Evolutionary conservation across 148 eudicot genomes (phyloP).

Genomic region (Spergularia bocconei): DNA sequence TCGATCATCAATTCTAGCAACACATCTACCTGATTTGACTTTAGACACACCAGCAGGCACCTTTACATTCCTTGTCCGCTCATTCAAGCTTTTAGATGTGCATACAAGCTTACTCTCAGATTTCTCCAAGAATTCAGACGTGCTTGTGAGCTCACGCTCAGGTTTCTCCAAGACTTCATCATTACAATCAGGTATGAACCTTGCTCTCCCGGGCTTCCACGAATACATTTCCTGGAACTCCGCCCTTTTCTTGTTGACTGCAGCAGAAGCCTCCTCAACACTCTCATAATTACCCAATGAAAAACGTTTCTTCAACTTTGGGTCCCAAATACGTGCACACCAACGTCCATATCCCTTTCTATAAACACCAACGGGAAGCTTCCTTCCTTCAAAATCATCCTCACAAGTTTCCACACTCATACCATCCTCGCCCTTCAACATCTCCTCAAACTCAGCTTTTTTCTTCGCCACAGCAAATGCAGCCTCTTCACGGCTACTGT

Average conservation of each 20-base stretch:
- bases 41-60: background rate
- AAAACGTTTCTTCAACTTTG: background rate
- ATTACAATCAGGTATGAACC: too few species aligned
- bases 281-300: background rate
- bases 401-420: background rate
- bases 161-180: background rate
- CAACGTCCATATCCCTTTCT: background rate
- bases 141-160: background rate
- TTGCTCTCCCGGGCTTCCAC: too few species aligned
- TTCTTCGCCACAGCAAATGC: constrained; percentile 22
- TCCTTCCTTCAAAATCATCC: background rate
- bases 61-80: background rate
- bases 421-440: background rate
- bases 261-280: constrained; percentile 7
- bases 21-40: background rate
- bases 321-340: background rate
- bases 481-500: constrained; percentile 16
- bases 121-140: background rate
- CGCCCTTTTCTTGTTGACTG: background rate
- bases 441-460: constrained; percentile 11
- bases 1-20: background rate
- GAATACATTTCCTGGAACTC: background rate
- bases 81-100: background rate
- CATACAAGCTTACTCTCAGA: background rate
- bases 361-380: constrained; percentile 1